Evolutionary conservation across 495 filamentous ascomycete genomes (phyloP).

Genomic region (Bacidia rubella): DNA sequence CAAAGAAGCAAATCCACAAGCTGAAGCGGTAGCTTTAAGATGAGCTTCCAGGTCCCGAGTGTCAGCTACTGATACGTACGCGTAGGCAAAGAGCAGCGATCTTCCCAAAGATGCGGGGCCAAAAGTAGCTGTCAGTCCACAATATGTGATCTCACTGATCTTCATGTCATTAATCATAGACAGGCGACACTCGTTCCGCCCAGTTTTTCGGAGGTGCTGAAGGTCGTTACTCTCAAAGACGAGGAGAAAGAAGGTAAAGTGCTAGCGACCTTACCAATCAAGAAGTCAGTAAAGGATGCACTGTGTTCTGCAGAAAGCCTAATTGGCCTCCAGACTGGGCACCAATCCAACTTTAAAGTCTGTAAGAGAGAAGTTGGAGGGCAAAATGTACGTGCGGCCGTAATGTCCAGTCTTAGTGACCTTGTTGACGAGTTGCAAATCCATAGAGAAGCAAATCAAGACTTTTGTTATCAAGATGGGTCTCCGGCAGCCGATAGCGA

Average conservation of each 20-base stretch:
- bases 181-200: neutral
- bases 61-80: too few species aligned
- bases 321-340: neutral
- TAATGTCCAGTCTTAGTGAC: neutral
- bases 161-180: too few species aligned
- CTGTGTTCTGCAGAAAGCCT: too few species aligned
- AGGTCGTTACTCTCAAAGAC: neutral
- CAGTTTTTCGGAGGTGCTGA: neutral
- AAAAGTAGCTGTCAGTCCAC: too few species aligned
- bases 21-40: too few species aligned
- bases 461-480: neutral
- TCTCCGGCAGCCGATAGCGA: neutral
- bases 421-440: neutral
- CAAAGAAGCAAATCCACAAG: too few species aligned
- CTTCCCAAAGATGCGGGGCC: too few species aligned
- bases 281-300: too few species aligned
- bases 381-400: neutral
- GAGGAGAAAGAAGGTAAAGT: neutral
- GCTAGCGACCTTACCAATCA: neutral
- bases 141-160: too few species aligned
- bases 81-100: too few species aligned
- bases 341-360: neutral
- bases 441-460: neutral
- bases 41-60: too few species aligned
- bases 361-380: neutral